Percentiles rank a stretch among this genome's conserved stretches.
phyloP scores from a whole-genome alignment of 2,329 filamentous ascomycete species.

The Aquanectria penicillioides region DNA sequence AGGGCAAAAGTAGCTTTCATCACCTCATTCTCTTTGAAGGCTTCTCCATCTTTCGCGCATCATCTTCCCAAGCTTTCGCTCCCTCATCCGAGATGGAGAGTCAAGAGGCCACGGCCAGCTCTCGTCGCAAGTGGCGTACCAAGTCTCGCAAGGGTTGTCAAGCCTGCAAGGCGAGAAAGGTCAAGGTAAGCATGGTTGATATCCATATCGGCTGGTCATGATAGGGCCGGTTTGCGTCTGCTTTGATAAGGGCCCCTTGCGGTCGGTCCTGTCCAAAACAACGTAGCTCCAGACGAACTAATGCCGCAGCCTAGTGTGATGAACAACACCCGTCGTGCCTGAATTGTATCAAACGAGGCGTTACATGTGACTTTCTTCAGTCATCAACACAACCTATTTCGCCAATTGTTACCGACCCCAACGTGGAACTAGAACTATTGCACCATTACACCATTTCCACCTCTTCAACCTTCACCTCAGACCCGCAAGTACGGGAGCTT shows the following conservation, averaged over 20 bases:
- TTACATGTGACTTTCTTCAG: constrained; percentile 11
- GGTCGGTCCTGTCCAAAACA: no score
- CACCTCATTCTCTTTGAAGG: not conserved
- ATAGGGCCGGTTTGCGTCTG: no score
- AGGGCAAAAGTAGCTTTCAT: no score
- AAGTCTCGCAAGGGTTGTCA: constrained; percentile 20
- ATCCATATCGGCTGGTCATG: not conserved
- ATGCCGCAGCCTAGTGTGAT: constrained; percentile 13
- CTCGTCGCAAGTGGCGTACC: constrained; percentile 16
- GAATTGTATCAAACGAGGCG: constrained; percentile 14
- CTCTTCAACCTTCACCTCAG: constrained; percentile 2
- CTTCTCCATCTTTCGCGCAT: not conserved
- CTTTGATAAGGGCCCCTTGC: no score
- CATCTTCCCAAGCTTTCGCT: not conserved
- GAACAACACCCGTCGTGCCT: constrained; percentile 17
- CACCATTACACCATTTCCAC: constrained; percentile 19
- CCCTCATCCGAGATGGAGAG: not conserved
- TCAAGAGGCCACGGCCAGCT: not conserved
- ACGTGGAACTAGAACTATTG: constrained; percentile 9
- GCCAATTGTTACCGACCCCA: not conserved
- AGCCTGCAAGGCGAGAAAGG: constrained; percentile 16
- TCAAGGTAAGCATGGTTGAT: constrained; percentile 23
- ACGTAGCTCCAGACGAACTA: not conserved
- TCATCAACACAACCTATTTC: not conserved
- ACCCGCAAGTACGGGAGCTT: constrained; percentile 13